Evolutionary conservation across 2,329 filamentous ascomycete genomes (phyloP).

Genomic region (Emmonsiellopsis sp.): DNA sequence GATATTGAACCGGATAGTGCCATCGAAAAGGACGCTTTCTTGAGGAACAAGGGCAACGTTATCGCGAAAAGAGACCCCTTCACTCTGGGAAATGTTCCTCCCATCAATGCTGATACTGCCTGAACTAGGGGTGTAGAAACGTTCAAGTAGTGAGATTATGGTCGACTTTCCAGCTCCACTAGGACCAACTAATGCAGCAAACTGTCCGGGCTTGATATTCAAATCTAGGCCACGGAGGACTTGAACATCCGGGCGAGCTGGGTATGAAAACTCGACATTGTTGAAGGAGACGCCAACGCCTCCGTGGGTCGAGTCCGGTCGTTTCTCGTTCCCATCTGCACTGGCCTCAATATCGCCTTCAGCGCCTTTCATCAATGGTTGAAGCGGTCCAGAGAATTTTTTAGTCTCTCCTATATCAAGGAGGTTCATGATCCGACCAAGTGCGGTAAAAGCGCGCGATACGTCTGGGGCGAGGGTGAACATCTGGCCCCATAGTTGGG

Average conservation of each 20-base stretch:
- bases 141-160: conserved; percentile 63
- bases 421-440: conserved; percentile 46
- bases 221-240: conserved; percentile 51
- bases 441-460: conserved; percentile 55
- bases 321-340: conserved; percentile 12
- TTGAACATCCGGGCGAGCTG: conserved; percentile 50
- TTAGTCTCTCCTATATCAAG: conserved; percentile 29
- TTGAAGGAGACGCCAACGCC: conserved; percentile 45
- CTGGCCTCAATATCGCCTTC: conserved; percentile 10
- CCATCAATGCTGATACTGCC: conserved; percentile 62
- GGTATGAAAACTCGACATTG: conserved; percentile 57
- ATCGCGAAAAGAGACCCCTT: conserved; percentile 57
- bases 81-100: conserved; percentile 61
- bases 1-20: conserved; percentile 62
- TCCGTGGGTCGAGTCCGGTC: conserved; percentile 14
- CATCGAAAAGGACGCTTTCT: conserved; percentile 68
- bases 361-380: background rate
- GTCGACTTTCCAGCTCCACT: conserved; percentile 69
- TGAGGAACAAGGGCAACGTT: conserved; percentile 68
- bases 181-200: conserved; percentile 53
- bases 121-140: conserved; percentile 60
- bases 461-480: conserved; percentile 68
- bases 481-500: conserved; percentile 64
- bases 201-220: conserved; percentile 37
- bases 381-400: conserved; percentile 12